These are phyloP conservation scores for Myxozyma lipomycoides DNA, from an alignment of 805 yeast species.

Conservation along the genomic window DNA sequence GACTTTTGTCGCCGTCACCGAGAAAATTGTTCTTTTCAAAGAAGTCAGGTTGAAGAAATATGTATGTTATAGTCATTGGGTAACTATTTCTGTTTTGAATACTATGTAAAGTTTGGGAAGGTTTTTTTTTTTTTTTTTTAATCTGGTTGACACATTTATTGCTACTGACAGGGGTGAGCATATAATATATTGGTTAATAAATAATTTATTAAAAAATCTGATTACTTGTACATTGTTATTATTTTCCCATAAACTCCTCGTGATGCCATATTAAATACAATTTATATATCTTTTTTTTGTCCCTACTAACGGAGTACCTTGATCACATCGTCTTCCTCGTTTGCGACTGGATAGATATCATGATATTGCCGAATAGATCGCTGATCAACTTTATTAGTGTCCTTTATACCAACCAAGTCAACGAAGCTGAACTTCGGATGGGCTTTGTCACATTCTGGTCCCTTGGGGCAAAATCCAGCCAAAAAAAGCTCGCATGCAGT, in stretches of 20 bases:
- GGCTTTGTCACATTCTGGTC: conserved; percentile 67
- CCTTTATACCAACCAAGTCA: conserved; percentile 15
- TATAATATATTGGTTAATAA: background rate
- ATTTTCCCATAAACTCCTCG: no score
- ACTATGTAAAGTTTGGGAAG: background rate
- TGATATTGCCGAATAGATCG: background rate
- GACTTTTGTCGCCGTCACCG: background rate
- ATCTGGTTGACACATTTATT: no score
- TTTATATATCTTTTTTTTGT: no score
- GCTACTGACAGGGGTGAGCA: no score
- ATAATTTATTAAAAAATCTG: no score
- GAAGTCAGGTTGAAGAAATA: background rate
- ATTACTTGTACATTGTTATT: no score
- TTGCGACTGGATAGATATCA: background rate
- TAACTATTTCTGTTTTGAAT: no score
- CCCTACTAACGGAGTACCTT: conserved; percentile 12
- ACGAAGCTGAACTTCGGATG: conserved; percentile 65
- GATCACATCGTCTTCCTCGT: conserved; percentile 15
- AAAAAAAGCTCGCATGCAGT: conserved; percentile 73
- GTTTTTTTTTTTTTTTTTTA: background rate
- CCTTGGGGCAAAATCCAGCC: conserved; percentile 91
- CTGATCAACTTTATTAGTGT: conserved; percentile 6
- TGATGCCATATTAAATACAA: no score
- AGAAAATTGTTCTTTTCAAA: background rate
- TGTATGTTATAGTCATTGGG: no score